phyloP scores from a whole-genome alignment of 306 rosid genomes.

The Parietaria judaica region DNA sequence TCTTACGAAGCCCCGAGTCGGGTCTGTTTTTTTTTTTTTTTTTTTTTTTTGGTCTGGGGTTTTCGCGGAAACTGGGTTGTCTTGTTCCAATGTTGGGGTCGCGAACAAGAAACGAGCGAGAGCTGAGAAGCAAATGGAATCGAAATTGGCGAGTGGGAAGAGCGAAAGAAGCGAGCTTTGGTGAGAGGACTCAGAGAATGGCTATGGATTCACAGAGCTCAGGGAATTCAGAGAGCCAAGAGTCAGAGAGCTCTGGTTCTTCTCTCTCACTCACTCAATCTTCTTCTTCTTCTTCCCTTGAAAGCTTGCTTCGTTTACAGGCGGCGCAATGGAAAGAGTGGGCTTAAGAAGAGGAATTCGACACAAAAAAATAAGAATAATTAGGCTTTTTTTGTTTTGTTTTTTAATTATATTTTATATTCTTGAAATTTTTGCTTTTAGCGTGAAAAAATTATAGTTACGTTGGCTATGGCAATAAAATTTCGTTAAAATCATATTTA shows the following conservation, averaged over 20 bases:
- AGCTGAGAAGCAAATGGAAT: not conserved
- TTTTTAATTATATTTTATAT: no score
- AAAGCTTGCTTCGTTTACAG: not conserved
- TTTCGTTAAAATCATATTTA: no score
- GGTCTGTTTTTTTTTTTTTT: constrained; percentile 4
- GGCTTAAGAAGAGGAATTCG: not conserved
- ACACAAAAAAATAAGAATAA: no score
- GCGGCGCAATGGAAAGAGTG: constrained; percentile 23
- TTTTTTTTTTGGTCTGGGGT: constrained; percentile 12
- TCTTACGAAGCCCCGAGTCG: constrained; percentile 17
- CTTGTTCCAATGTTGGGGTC: constrained; percentile 10
- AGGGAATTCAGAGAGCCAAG: constrained; percentile 1
- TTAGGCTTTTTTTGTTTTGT: not conserved
- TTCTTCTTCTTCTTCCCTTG: not conserved
- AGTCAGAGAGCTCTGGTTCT: not conserved
- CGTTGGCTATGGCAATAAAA: no score
- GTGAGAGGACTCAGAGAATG: not conserved
- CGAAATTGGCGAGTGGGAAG: not conserved
- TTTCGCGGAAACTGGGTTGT: constrained; percentile 16
- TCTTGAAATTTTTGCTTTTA: no score
- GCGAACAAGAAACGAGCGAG: not conserved
- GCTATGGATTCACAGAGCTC: not conserved
- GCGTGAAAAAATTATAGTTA: no score
- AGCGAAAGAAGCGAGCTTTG: not conserved
- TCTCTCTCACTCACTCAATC: not conserved